Base-by-base conservation (phyloP, 305 asterid genomes). In the Monarda citriodora region DNA sequence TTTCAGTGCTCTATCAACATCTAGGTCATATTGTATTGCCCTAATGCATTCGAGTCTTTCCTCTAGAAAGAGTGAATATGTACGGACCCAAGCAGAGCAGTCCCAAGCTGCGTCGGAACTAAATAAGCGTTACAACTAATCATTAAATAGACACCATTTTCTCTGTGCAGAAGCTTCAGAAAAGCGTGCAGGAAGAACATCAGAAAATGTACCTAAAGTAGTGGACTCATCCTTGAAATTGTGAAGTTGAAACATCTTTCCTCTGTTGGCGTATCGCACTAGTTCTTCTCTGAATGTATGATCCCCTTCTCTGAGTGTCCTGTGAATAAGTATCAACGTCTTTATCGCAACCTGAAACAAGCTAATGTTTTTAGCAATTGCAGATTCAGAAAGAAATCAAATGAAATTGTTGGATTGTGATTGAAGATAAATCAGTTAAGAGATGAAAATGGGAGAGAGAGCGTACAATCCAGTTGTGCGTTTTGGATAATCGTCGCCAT, bases 51-150 rank as follows among this genome's bases (percentile, higher is more conserved):
- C 94, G 5, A 89, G 69, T 66, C 94, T 82, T 81, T 89, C 96
- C 80, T 93, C 99, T 3, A 93, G 70, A 83, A 75, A 93, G 51
- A 78, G 83, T 2, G 92, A 88, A 53, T 89, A 93, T 12, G 96
- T 73, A 14, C 97, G 82, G 3, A 89, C 87, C 96, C 98, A 93
- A 37, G 95, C 94, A 42, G 97, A 85, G 77, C 98, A 93, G 73
- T 93, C 98, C 96, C 96, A 93, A 56, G 95, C 97, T 92, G 82
- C 77, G 74, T 34, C n/a, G 41, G 12, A 54, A 68, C 49, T 48
- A 61, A 31, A 29, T n/a, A 42, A 58, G 59, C 42, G 52, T 58
- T 49, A 56, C 46, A 37, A 55, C n/a, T 20, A 31, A 60, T n/a
- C 18, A 34, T 42, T 23, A 40, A 18, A 25, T 8, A 14, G 5